Evolutionary conservation across 75 land plant genomes (phyloP).

Genomic region (Pinus albicaulis): DNA sequence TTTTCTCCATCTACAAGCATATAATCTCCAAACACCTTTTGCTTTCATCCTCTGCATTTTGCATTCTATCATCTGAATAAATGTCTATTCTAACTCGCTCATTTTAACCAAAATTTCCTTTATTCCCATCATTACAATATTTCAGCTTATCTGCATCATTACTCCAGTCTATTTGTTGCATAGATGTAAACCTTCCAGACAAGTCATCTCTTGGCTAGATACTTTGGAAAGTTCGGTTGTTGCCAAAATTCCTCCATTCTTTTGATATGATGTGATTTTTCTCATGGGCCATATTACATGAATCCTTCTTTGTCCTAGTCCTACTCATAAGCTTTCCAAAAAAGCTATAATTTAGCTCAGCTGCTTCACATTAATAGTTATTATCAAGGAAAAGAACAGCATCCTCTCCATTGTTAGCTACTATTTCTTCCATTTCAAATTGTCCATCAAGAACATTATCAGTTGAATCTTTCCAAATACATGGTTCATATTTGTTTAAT

Average conservation of each 20-base stretch:
- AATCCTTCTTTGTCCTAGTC: conserved; percentile 18
- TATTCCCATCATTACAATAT: background rate
- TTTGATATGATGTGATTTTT: conserved; percentile 1
- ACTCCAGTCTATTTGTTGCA: conserved; percentile 5
- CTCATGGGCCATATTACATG: conserved; percentile 4
- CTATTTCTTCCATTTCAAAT: background rate
- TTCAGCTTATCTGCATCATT: conserved; percentile 5
- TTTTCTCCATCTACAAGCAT: conserved; percentile 16
- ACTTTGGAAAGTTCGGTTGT: background rate
- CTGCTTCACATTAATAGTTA: background rate
- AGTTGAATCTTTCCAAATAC: background rate
- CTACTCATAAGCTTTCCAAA: conserved; percentile 30
- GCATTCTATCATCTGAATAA: conserved; percentile 23
- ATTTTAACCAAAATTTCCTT: background rate
- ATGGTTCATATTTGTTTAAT: background rate
- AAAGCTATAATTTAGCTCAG: background rate
- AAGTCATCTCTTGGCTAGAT: background rate
- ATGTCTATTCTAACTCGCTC: background rate
- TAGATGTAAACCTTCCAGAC: background rate
- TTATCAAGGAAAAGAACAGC: background rate
- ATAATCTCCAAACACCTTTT: conserved; percentile 21
- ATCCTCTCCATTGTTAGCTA: conserved; percentile 7
- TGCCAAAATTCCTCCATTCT: conserved; percentile 5
- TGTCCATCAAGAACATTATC: background rate
- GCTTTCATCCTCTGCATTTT: conserved; percentile 36